Conservation (phyloP, 225 moss, liverwort and hornwort species). For the Polytrichum formosum region DNA sequence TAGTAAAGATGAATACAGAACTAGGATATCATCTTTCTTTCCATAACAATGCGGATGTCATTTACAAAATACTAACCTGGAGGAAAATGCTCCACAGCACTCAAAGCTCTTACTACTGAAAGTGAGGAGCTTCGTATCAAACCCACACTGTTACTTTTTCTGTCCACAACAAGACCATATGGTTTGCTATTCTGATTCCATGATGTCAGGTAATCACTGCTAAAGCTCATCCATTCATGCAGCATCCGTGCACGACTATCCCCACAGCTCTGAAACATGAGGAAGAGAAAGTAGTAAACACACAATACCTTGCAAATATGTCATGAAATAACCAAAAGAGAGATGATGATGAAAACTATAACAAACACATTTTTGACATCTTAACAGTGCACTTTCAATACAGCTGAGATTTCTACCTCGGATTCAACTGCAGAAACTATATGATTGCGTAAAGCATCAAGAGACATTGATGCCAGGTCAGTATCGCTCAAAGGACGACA, state of each 20-base stretch:
- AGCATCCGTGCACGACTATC: conserved; percentile 55
- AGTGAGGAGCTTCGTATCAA: conserved; percentile 86
- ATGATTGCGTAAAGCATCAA: conserved; percentile 81
- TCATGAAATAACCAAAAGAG: too few species aligned
- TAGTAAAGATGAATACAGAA: too few species aligned
- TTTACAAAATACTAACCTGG: conserved; percentile 36
- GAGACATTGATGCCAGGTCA: conserved; percentile 70
- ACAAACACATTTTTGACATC: too few species aligned
- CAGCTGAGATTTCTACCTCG: conserved; percentile 30
- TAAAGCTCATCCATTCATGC: conserved; percentile 86
- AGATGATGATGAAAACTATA: too few species aligned
- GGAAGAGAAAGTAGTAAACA: neutral
- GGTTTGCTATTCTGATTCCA: conserved; percentile 70
- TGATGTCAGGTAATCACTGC: conserved; percentile 54
- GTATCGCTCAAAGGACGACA: conserved; percentile 68
- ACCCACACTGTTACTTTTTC: conserved; percentile 59
- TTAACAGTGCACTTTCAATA: too few species aligned
- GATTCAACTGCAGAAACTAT: conserved; percentile 64
- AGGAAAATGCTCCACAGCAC: conserved; percentile 66
- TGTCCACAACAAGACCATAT: conserved; percentile 63
- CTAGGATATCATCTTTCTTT: too few species aligned
- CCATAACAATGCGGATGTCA: too few species aligned
- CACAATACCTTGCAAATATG: too few species aligned
- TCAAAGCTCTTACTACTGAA: conserved; percentile 69
- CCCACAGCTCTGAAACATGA: conserved; percentile 47